A percentile compares a stretch with the other conserved stretches of the same genome.
Conservation (phyloP, 176 grass and related monocot genomes). For the Lolium multiflorum region DNA sequence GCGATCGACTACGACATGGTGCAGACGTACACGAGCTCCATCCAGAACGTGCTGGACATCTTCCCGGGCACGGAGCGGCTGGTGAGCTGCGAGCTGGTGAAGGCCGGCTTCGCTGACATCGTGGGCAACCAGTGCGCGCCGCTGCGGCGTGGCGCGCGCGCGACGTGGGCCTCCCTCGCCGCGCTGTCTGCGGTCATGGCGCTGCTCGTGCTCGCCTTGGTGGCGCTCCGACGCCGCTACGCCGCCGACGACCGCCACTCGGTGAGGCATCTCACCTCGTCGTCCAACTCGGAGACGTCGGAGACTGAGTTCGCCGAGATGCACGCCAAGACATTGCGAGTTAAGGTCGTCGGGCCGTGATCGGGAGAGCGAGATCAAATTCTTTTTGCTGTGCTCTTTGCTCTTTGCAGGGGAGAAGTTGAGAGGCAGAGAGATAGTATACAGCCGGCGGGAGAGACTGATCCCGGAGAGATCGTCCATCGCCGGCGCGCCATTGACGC, state of each 20-base stretch:
- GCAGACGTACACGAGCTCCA: conserved; percentile 77
- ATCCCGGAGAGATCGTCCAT: conserved; percentile 63
- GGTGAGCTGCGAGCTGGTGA: conserved; percentile 71
- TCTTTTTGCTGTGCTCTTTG: conserved; percentile 29
- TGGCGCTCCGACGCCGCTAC: neutral
- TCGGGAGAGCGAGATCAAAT: neutral
- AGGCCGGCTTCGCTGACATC: conserved; percentile 80
- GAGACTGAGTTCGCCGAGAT: conserved; percentile 50
- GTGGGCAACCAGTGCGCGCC: conserved; percentile 66
- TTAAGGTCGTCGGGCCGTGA: conserved; percentile 26
- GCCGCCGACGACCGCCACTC: conserved; percentile 47
- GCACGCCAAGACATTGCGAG: conserved; percentile 50
- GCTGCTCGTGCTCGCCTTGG: conserved; percentile 31
- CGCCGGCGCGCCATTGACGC: conserved; percentile 16
- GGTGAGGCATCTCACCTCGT: conserved; percentile 56
- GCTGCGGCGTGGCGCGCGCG: conserved; percentile 48
- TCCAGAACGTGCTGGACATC: conserved; percentile 88
- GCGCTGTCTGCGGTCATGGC: conserved; percentile 51
- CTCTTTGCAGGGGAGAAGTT: neutral
- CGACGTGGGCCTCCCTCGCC: conserved; percentile 60
- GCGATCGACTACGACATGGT: conserved; percentile 79
- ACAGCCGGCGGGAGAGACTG: conserved; percentile 48
- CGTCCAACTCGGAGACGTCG: conserved; percentile 57
- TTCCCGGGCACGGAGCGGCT: conserved; percentile 87
- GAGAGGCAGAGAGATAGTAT: neutral